Conservation (phyloP, 2,329 filamentous ascomycete species). For the Elsinoe australis region DNA sequence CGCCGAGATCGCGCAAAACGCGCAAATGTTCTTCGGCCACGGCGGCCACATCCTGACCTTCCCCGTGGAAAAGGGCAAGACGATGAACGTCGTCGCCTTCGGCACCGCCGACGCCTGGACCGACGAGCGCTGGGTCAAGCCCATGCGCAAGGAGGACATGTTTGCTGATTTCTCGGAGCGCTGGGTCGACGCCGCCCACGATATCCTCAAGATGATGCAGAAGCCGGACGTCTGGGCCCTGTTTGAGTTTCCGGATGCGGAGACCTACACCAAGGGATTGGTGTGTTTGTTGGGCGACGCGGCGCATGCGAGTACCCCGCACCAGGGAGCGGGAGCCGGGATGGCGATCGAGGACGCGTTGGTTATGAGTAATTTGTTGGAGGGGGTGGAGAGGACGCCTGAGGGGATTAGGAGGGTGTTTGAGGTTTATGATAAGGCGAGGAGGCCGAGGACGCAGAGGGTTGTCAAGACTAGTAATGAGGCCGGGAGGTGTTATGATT, state of each 20-base stretch:
- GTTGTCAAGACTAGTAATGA: conserved; percentile 36
- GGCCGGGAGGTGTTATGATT: conserved; percentile 35
- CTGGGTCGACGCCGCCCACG: conserved; percentile 37
- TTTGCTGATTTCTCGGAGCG: conserved; percentile 31
- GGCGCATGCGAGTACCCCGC: conserved; percentile 49
- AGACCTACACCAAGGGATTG: conserved; percentile 31
- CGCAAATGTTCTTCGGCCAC: conserved; percentile 39
- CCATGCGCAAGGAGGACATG: conserved; percentile 37
- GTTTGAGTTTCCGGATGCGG: conserved; percentile 41
- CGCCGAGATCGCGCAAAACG: conserved; percentile 23
- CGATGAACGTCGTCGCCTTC: conserved; percentile 52
- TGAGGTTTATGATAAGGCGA: conserved; percentile 32
- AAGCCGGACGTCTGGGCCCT: conserved; percentile 44
- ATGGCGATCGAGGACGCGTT: conserved; percentile 51
- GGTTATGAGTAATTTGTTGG: conserved; percentile 36
- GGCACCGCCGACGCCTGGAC: conserved; percentile 37
- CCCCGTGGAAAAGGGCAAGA: conserved; percentile 49
- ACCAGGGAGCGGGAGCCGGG: conserved; percentile 50
- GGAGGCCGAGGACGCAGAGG: conserved; percentile 35
- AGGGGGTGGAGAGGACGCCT: conserved; percentile 19
- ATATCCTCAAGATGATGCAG: conserved; percentile 40
- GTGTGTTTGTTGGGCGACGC: conserved; percentile 48
- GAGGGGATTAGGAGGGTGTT: conserved; percentile 31
- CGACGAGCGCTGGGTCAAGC: conserved; percentile 34
- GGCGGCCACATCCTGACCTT: conserved; percentile 54